These are phyloP conservation scores for Plenodomus tracheiphilus DNA, from an alignment of 2,329 filamentous ascomycete species.

Conservation along the genomic window DNA sequence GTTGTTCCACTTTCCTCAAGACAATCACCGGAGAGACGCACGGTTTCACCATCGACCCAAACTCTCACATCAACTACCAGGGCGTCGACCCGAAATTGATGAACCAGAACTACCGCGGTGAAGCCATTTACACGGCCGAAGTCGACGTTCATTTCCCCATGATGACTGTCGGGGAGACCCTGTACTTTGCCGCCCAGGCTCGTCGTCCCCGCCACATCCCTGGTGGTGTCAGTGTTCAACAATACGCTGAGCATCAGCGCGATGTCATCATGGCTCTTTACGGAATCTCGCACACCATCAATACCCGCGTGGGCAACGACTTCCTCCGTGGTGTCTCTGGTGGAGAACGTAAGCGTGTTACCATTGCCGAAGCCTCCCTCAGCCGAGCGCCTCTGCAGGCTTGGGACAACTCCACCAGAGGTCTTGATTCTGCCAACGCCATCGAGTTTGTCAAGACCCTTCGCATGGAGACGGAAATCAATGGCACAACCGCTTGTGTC, in stretches of 20 bases:
- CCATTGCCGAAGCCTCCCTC: constrained; percentile 76
- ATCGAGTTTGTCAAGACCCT: constrained; percentile 75
- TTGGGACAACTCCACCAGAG: constrained; percentile 79
- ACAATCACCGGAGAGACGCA: constrained; percentile 82
- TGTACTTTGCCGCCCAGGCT: constrained; percentile 75
- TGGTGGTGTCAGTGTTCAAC: constrained; percentile 57
- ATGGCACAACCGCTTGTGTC: constrained; percentile 66
- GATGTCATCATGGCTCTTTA: constrained; percentile 64
- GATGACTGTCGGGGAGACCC: constrained; percentile 76
- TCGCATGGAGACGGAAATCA: constrained; percentile 68
- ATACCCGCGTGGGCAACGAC: constrained; percentile 75
- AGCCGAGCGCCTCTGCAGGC: constrained; percentile 66
- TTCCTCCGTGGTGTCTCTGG: constrained; percentile 74
- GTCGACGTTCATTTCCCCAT: constrained; percentile 81
- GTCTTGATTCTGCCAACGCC: constrained; percentile 74
- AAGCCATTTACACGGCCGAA: constrained; percentile 85
- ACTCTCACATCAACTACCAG: constrained; percentile 80
- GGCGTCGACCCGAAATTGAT: constrained; percentile 72
- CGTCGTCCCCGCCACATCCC: constrained; percentile 66
- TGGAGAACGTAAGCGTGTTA: constrained; percentile 79
- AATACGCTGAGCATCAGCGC: constrained; percentile 65
- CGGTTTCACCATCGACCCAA: constrained; percentile 72
- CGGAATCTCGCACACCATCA: constrained; percentile 72
- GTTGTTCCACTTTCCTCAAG: constrained; percentile 84
- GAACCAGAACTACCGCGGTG: constrained; percentile 76